Evolutionary conservation across 1,284 basidiomycete genomes (phyloP).

Genomic region (Ceratobasidium sp.): DNA sequence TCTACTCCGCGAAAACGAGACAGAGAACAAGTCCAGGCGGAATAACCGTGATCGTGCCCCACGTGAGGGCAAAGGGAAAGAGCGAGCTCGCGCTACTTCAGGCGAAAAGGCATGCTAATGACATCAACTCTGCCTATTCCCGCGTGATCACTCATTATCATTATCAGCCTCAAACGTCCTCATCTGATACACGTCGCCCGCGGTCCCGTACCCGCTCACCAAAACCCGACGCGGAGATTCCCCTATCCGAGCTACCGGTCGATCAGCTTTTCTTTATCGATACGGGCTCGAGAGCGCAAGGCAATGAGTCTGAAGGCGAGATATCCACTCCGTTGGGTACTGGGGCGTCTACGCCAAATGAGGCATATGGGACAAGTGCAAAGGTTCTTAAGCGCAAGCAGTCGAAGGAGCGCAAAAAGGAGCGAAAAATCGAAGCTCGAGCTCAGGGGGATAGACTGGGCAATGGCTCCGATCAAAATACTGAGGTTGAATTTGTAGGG

Average conservation of each 20-base stretch:
- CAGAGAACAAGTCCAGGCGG: constrained; percentile 32
- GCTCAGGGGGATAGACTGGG: constrained; percentile 3
- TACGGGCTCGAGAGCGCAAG: constrained; percentile 12
- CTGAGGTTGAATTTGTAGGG: constrained; percentile 32
- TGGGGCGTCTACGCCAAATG: constrained; percentile 13
- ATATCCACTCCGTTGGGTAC: constrained; percentile 8
- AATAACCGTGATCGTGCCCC: constrained; percentile 19
- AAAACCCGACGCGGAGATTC: background rate
- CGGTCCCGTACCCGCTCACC: constrained; percentile 25
- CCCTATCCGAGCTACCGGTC: constrained; percentile 32
- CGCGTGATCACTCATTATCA: constrained; percentile 10
- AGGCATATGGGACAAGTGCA: background rate
- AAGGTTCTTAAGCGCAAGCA: constrained; percentile 21
- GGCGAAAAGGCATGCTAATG: constrained; percentile 18
- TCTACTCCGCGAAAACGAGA: constrained; percentile 23
- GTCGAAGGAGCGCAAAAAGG: constrained; percentile 16
- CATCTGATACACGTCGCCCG: background rate
- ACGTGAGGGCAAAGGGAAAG: constrained; percentile 13
- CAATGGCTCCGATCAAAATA: background rate
- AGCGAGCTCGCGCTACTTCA: background rate
- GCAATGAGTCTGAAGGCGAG: constrained; percentile 8
- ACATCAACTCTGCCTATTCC: background rate
- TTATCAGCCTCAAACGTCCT: constrained; percentile 13
- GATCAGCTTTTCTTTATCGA: constrained; percentile 39
- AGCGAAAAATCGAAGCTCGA: constrained; percentile 1